Base-by-base conservation (phyloP, 805 yeast genomes). In the Suhomyces xylopsoci region DNA sequence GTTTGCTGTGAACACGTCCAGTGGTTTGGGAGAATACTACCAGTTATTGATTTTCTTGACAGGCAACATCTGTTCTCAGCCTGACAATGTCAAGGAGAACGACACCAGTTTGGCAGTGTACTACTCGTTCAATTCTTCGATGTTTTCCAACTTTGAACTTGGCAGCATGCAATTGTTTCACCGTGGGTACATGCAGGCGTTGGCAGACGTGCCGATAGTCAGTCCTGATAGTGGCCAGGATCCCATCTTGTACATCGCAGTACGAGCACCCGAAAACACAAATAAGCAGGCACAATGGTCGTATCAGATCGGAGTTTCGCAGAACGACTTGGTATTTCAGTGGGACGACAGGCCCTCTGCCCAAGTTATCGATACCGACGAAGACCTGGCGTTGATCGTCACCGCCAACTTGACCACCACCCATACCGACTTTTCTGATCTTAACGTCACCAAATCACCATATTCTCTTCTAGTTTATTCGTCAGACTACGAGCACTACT, bases 231-330 rank as follows among this genome's bases (percentile, higher is more conserved):
- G 53, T 12, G 24, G 40, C 43, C 52, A 50, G 20, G 60, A 59
- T 41, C 45, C 58, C 14, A 56, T 61, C 2, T 57, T 75, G 17
- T 74, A 73, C 56, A 70, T 75, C 34, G 76, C 74, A 2, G 77
- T 74, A 2, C 54, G 67, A 28, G 76, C 79, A 10, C 79, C 79
- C 7, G 67, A 73, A 55, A 71, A 70, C 57, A 64, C 71, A 20
- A 70, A 76, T 53, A 40, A 36, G 10, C 52, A 71, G 1, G 70
- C 68, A 15, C 42, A 48, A n/a, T 87, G 92, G 92, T 57, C 73
- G 7, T 88, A 85, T 61, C 81, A 84, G 62, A 66, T 90, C 32
- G 92, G 90, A 3, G 80, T 82, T 2, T 83, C 90, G 2, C 84
- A 79, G 60, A 75, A 75, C 48, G 84, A 84, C 62, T 69, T 85